Percentiles rank a stretch among this genome's conserved stretches.
Evolutionary conservation across 768 basidiomycete genomes (phyloP).

Genomic region (Podaxis pistillaris): DNA sequence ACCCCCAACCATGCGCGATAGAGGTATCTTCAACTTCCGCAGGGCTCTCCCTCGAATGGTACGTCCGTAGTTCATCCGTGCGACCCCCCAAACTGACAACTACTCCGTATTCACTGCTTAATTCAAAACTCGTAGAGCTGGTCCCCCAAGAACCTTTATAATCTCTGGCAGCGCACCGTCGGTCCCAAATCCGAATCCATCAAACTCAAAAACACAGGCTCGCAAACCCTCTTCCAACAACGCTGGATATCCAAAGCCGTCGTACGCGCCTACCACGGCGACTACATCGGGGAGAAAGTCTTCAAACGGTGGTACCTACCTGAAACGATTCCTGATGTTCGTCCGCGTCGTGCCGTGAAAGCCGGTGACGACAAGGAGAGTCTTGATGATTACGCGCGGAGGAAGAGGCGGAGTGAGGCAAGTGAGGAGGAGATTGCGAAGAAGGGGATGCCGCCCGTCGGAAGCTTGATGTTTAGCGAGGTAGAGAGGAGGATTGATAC

Average conservation of each 20-base stretch:
- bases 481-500: conserved; percentile 95
- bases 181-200: conserved; percentile 48
- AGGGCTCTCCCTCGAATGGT: conserved; percentile 84
- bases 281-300: conserved; percentile 86
- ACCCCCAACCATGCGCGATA: conserved; percentile 36
- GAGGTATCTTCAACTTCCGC: conserved; percentile 33
- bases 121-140: conserved; percentile 61
- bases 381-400: conserved; percentile 58
- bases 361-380: conserved; percentile 41
- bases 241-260: conserved; percentile 87
- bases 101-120: background rate
- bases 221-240: conserved; percentile 80
- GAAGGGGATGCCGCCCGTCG: conserved; percentile 82
- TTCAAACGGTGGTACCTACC: conserved; percentile 98
- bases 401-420: conserved; percentile 49
- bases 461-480: conserved; percentile 92
- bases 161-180: conserved; percentile 76
- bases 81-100: background rate
- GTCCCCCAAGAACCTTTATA: conserved; percentile 86
- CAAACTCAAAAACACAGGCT: conserved; percentile 51
- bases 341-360: conserved; percentile 49
- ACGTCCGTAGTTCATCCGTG: conserved; percentile 16
- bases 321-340: conserved; percentile 79
- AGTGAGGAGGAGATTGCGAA: conserved; percentile 50
- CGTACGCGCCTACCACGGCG: conserved; percentile 92